Conservation (phyloP, 108 stramenopile species). For the Stephanodiscus triporus region DNA sequence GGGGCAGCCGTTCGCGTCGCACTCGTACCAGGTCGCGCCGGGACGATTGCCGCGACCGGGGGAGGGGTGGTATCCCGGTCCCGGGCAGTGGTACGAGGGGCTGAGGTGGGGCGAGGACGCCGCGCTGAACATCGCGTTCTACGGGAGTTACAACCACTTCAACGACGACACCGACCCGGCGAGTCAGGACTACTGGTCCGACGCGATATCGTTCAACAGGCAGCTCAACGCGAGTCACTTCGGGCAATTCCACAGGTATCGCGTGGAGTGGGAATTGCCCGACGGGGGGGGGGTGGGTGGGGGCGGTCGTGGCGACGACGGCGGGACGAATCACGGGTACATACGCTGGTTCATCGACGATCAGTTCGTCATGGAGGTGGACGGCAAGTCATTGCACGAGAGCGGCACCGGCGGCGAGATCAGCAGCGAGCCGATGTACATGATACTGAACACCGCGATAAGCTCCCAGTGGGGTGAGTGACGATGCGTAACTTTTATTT, state of each 20-base stretch:
- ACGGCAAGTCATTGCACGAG: slow-evolving; percentile 62
- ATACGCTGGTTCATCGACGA: slow-evolving; percentile 93
- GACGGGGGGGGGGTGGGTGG: slow-evolving; percentile 45
- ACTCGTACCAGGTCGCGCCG: slow-evolving; percentile 90
- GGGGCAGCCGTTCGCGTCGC: slow-evolving; percentile 86
- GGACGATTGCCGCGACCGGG: slow-evolving; percentile 79
- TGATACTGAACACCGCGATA: slow-evolving; percentile 95
- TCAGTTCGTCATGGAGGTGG: slow-evolving; percentile 78
- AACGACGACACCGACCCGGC: slow-evolving; percentile 63
- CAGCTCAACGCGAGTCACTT: slow-evolving; percentile 81
- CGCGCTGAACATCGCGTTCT: slow-evolving; percentile 90
- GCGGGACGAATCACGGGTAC: slow-evolving; percentile 56
- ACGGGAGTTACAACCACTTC: slow-evolving; percentile 93
- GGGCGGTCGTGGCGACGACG: slow-evolving; percentile 32
- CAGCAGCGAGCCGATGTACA: slow-evolving; percentile 92
- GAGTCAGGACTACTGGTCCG: slow-evolving; percentile 89
- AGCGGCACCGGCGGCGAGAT: slow-evolving; percentile 81
- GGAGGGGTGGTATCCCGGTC: slow-evolving; percentile 83
- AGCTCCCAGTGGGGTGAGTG: slow-evolving; percentile 90
- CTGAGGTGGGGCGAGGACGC: slow-evolving; percentile 80
- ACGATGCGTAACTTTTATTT: background rate
- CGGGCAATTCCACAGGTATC: slow-evolving; percentile 81
- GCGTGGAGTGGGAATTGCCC: slow-evolving; percentile 95
- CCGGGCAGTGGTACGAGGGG: slow-evolving; percentile 92
- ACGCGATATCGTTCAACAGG: slow-evolving; percentile 92